Percentiles rank a stretch among this genome's conserved stretches.
Evolutionary conservation across 345 rosid species (phyloP).

Genomic region (Crucihimalaya himalaica): DNA sequence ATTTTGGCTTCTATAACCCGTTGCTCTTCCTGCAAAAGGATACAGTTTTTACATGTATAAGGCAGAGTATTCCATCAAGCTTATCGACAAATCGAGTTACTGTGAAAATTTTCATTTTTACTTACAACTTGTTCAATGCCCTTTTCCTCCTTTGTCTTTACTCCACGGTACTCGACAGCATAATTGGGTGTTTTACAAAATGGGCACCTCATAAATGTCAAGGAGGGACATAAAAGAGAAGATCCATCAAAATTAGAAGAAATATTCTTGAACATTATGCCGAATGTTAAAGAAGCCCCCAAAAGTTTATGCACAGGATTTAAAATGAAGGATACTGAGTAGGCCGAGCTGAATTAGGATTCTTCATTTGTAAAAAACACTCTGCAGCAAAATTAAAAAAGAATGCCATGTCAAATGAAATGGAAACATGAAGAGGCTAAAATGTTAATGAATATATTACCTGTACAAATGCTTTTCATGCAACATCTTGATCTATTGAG

Average conservation of each 20-base stretch:
- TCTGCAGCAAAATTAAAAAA: conserved; percentile 52
- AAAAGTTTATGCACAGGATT: not conserved
- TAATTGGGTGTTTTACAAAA: conserved; percentile 95
- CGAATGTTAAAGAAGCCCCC: not conserved
- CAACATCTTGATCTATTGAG: conserved; percentile 97
- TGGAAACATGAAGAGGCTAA: conserved; percentile 6
- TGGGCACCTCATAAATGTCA: conserved; percentile 79
- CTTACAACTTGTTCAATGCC: conserved; percentile 97
- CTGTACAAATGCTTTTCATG: conserved; percentile 96
- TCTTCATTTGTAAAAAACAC: conserved; percentile 99
- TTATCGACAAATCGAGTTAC: conserved; percentile 3
- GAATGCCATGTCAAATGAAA: conserved; percentile 4
- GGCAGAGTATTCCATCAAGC: not conserved
- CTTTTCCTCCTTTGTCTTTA: conserved; percentile 92
- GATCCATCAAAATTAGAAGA: not conserved
- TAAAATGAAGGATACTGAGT: conserved; percentile 89
- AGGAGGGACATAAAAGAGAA: conserved; percentile 42
- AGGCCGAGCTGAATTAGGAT: conserved; percentile 88
- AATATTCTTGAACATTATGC: not conserved
- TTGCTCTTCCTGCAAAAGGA: conserved; percentile 78
- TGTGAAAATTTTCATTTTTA: not conserved
- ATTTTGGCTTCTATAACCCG: conserved; percentile 96
- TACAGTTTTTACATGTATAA: not conserved
- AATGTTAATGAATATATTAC: conserved; percentile 34
- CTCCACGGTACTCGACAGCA: conserved; percentile 95